Conservation (phyloP, 306 rosid species). For the Cucurbita ficifolia region DNA sequence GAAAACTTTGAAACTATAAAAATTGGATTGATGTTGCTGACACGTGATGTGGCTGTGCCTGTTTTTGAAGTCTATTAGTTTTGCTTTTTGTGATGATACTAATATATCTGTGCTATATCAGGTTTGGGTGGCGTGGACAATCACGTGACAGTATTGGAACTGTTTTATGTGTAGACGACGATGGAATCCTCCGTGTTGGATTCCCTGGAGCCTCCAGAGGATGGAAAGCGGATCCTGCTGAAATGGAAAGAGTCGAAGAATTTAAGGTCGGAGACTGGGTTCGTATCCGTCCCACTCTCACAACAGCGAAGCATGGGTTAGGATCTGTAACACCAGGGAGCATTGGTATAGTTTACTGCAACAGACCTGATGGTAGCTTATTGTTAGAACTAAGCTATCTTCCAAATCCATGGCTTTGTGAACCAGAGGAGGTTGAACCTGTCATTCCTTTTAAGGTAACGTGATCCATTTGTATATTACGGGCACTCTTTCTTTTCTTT, state of each 20-base stretch:
- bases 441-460: conserved; percentile 81
- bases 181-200: conserved; percentile 96
- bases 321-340: conserved; percentile 98
- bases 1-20: background rate
- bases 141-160: conserved; percentile 96
- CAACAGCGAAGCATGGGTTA: conserved; percentile 89
- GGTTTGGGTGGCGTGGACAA: conserved; percentile 99
- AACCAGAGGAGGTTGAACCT: conserved; percentile 97
- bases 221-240: conserved; percentile 99
- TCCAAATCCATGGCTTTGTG: conserved; percentile 99
- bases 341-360: conserved; percentile 91
- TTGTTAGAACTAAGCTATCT: conserved; percentile 84
- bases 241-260: conserved; percentile 98
- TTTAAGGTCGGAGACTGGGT: conserved; percentile 98
- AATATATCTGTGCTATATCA: conserved; percentile 10
- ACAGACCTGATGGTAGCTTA: conserved; percentile 91
- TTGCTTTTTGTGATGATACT: background rate
- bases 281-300: conserved; percentile 93
- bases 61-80: background rate
- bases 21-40: background rate
- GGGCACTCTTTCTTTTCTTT: background rate
- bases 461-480: background rate
- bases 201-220: conserved; percentile 99
- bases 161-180: conserved; percentile 91
- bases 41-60: background rate